Evolutionary conservation across 805 yeast species (phyloP), one percentile per base, ranked within the genome.

Genomic region (Pichia heedii): DNA sequence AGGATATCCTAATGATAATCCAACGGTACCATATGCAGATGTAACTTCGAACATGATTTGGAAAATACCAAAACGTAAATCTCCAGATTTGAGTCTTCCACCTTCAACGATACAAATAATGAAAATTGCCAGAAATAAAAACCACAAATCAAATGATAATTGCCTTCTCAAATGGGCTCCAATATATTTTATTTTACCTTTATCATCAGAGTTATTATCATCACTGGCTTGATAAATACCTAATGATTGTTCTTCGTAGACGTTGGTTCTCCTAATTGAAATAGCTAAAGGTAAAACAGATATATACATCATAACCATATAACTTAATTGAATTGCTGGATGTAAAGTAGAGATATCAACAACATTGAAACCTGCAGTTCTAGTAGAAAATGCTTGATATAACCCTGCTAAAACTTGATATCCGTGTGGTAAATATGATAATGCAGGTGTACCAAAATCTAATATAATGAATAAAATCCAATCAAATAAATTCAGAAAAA

Each of bases 11-110:
- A 88, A 62, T 5, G 96, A 84, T 48, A 93, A 63, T 0, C 98
- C 98, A 39, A 90, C 97, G 0, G 96, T 89, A 61, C 97, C 97
- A 63, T 93, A 94, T 0, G 97, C 97, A 51, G 95, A 82, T 6
- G 87, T 84, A 47, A 88, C 79, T 57, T 93, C 98, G 63, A 90
- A 93, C 54, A 93, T 64, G 3, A 85, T 68, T 5, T 75, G 67
- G 61, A 90, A 90, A 18, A 86, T 74, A 8, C 77, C 70, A 55
- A 88, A 86, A 7, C 71, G 60, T 16, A 58, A 48, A 13, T 69
- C 66, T 5, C 65, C 56, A 41, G 70, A 68, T 40, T 65, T 54
- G 26, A 89, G 67, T 51, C 74, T 76, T 5, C 68, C 65, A 16
- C 90, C 84, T 57, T 93, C 98, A 40, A 86, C 84, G 44, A 93